Evolutionary conservation across 1,139 yeast species (phyloP), one percentile per base, ranked within the genome.

Genomic region (Blastobotrys arbuscula): DNA sequence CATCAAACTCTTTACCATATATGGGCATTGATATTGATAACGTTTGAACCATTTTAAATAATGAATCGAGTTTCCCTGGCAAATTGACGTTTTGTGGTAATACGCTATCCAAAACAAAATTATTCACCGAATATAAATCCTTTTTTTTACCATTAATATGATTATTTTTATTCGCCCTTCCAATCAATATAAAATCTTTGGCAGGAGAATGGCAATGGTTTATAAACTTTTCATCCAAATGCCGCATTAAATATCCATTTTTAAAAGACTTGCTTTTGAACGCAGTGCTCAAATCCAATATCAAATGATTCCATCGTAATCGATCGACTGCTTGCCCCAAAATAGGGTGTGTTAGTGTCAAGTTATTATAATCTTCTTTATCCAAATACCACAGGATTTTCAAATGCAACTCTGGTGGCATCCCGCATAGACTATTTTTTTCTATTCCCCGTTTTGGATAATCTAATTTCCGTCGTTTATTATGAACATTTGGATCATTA

Each of bases 281-380:
- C 28, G 43, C 43, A 16, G 43, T 13, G 9, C n/a, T 38, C 10
- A 26, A n/a, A 28, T 44, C 47, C 19, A 44, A 21, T 23, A 44
- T 33, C 18, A 44, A 20, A 23, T 38, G 42, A 10, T 15, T n/a
- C 47, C 47, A 44, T 23, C 47, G 38, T 19, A 44, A 3, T 16
- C n/a, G 3, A 10, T 44, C 39, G 5, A 44, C 42, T 3, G 19
- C 43, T 16, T 31, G 4, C 2, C 34, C 26, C 2, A 44, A 28
- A 10, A 13, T 15, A 6, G 18, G 21, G 19, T 30, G 35, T 10
- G 21, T 24, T 12, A 31, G 19, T 3, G 39, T 20, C 19, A 44
- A 19, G 10, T n/a, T 3, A 15, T 18, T 23, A 24, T 20, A 23
- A 38, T 38, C 42, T 2, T 31, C 23, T 15, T 8, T 12, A 18